Conservation (phyloP, 768 basidiomycete species). For the Hortiboletus campestris region DNA sequence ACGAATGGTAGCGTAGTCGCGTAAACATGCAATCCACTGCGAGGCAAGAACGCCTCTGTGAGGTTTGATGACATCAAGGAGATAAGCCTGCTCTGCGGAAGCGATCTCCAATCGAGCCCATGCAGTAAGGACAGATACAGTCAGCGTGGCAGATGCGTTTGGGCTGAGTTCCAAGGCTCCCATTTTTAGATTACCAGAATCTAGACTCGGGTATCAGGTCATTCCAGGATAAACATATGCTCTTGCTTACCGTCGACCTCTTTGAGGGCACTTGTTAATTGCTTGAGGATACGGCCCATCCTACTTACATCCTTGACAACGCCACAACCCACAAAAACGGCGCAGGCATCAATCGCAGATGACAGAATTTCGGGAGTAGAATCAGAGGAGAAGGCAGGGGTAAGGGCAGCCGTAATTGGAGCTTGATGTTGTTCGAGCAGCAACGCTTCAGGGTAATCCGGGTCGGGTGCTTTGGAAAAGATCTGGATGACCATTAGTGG, state of each 20-base stretch:
- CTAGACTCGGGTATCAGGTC: constrained; percentile 40
- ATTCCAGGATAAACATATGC: neutral
- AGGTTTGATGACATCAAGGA: constrained; percentile 79
- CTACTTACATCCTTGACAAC: constrained; percentile 85
- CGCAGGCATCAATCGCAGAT: constrained; percentile 89
- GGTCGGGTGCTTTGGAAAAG: constrained; percentile 85
- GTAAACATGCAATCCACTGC: constrained; percentile 83
- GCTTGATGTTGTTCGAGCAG: constrained; percentile 97
- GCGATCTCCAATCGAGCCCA: constrained; percentile 94
- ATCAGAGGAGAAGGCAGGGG: constrained; percentile 93
- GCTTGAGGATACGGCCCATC: constrained; percentile 93
- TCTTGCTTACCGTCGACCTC: constrained; percentile 74
- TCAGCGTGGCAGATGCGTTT: constrained; percentile 92
- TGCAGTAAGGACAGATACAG: constrained; percentile 88
- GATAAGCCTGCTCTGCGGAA: constrained; percentile 67
- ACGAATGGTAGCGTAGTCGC: constrained; percentile 90
- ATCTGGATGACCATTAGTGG: constrained; percentile 47
- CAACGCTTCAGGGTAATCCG: constrained; percentile 86
- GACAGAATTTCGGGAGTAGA: constrained; percentile 94
- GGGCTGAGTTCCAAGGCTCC: constrained; percentile 89
- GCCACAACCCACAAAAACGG: constrained; percentile 92
- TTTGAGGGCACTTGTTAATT: constrained; percentile 83
- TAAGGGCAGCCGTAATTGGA: constrained; percentile 94
- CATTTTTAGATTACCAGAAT: constrained; percentile 77
- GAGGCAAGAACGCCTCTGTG: constrained; percentile 71